Percentiles rank a stretch among this genome's conserved stretches.
Evolutionary conservation across 2,329 filamentous ascomycete species (phyloP).

Genomic region (Hypoxylon sp.): DNA sequence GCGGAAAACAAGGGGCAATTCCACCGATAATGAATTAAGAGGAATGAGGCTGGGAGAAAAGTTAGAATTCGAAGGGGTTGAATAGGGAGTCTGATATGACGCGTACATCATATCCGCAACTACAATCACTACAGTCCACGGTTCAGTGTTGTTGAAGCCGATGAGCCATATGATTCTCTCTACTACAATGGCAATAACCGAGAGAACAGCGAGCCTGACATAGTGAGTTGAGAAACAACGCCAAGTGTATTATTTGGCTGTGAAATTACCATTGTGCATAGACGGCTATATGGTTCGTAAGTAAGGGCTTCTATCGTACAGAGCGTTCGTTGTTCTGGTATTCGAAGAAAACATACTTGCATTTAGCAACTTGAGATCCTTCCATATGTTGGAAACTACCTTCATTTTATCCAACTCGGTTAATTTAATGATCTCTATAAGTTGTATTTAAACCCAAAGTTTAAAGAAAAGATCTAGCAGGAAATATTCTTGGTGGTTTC

Average conservation of each 20-base stretch:
- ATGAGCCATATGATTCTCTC: slow-evolving; percentile 22
- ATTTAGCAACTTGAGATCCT: slow-evolving; percentile 26
- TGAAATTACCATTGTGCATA: slow-evolving; percentile 35
- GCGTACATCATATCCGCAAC: slow-evolving; percentile 29
- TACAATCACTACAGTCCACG: neutral
- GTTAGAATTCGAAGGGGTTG: neutral
- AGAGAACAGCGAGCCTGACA: slow-evolving; percentile 23
- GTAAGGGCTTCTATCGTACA: neutral
- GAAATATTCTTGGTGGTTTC: neutral
- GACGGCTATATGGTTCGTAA: slow-evolving; percentile 24
- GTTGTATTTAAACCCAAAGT: neutral
- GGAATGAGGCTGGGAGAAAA: neutral
- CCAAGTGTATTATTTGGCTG: neutral
- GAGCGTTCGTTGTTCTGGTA: neutral
- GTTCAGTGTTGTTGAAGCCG: neutral
- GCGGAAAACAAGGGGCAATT: slow-evolving; percentile 6
- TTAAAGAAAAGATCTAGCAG: neutral
- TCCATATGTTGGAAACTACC: slow-evolving; percentile 17
- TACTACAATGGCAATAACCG: slow-evolving; percentile 14
- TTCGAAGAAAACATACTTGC: slow-evolving; percentile 26
- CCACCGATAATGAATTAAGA: slow-evolving; percentile 2
- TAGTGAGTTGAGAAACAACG: slow-evolving; percentile 1
- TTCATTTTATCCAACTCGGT: slow-evolving; percentile 5
- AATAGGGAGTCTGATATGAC: neutral
- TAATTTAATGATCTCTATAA: neutral